Conservation (phyloP, 129 eudicot species). For the Lactuca saligna region DNA sequence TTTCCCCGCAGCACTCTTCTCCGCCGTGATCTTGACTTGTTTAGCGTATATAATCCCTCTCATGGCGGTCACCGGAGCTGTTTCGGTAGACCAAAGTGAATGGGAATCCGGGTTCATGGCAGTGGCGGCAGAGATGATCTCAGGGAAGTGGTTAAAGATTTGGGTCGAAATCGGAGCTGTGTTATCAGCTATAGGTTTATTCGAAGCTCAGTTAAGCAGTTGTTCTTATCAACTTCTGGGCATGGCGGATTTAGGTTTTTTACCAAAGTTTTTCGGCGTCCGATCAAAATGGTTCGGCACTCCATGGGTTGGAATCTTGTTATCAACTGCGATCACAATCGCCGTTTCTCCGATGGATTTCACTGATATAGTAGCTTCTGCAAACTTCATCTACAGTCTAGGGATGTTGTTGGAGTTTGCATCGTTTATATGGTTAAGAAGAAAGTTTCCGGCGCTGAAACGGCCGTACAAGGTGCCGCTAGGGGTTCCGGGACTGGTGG, state of each 20-base stretch:
- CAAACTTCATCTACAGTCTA: slow-evolving; percentile 52
- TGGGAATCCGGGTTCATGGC: slow-evolving; percentile 62
- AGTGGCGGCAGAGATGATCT: slow-evolving; percentile 41
- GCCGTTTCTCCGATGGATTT: slow-evolving; percentile 37
- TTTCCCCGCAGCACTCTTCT: slow-evolving; percentile 39
- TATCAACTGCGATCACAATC: slow-evolving; percentile 33
- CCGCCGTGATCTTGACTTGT: slow-evolving; percentile 52
- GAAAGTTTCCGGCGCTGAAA: slow-evolving; percentile 42
- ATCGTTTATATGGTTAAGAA: slow-evolving; percentile 44
- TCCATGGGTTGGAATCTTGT: slow-evolving; percentile 57
- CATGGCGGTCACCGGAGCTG: slow-evolving; percentile 52
- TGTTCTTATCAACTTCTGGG: slow-evolving; percentile 53
- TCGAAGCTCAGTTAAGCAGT: slow-evolving; percentile 52
- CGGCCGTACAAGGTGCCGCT: slow-evolving; percentile 53
- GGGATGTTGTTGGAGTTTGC: slow-evolving; percentile 62
- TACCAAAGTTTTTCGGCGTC: slow-evolving; percentile 42
- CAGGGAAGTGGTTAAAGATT: slow-evolving; percentile 54
- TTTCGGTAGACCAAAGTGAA: slow-evolving; percentile 36
- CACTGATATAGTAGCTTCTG: slow-evolving; percentile 43
- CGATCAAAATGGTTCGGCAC: slow-evolving; percentile 55
- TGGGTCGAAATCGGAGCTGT: slow-evolving; percentile 68
- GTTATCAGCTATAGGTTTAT: slow-evolving; percentile 44
- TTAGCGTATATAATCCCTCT: slow-evolving; percentile 52
- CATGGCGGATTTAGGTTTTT: slow-evolving; percentile 51
- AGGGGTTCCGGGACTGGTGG: slow-evolving; percentile 41